These are phyloP conservation scores for Boletus edulis DNA, from an alignment of 768 basidiomycete genomes.

Conservation along the genomic window DNA sequence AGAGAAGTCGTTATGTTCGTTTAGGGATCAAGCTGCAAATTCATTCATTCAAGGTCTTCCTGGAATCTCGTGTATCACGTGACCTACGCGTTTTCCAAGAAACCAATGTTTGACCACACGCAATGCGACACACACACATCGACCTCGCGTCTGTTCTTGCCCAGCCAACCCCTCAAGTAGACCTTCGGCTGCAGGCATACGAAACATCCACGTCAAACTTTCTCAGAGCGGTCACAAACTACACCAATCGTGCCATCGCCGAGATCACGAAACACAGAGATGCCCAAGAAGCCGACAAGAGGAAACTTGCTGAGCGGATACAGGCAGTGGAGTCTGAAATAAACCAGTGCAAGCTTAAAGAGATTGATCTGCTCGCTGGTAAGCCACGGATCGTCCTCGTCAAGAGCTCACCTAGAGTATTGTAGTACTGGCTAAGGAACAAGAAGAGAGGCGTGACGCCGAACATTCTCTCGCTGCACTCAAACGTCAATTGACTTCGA, in stretches of 20 bases:
- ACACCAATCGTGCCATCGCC: conserved; percentile 68
- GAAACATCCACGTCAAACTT: conserved; percentile 71
- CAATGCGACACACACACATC: conserved; percentile 45
- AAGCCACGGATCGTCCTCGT: conserved; percentile 23
- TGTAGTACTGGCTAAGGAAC: conserved; percentile 63
- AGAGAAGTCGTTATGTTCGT: too few relatives aligned
- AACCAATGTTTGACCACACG: not conserved
- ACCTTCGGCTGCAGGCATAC: conserved; percentile 58
- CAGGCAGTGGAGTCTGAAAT: conserved; percentile 67
- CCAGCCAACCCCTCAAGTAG: conserved; percentile 56
- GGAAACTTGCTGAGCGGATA: conserved; percentile 58
- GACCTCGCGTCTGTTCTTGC: conserved; percentile 59
- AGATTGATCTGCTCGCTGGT: conserved; percentile 79
- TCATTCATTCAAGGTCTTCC: conserved; percentile 17
- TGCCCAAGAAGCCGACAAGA: conserved; percentile 59
- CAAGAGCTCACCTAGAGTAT: not conserved
- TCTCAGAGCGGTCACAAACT: conserved; percentile 66
- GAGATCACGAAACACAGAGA: conserved; percentile 68
- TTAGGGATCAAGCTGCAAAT: conserved; percentile 42
- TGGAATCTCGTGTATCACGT: conserved; percentile 17
- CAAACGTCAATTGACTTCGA: conserved; percentile 62
- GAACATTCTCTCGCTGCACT: conserved; percentile 59
- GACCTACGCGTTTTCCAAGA: conserved; percentile 14
- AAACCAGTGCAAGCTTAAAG: conserved; percentile 70
- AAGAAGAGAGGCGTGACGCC: conserved; percentile 69